Evolutionary conservation across 495 filamentous ascomycete genomes (phyloP).

Genomic region (Lasiosphaeria hispida): DNA sequence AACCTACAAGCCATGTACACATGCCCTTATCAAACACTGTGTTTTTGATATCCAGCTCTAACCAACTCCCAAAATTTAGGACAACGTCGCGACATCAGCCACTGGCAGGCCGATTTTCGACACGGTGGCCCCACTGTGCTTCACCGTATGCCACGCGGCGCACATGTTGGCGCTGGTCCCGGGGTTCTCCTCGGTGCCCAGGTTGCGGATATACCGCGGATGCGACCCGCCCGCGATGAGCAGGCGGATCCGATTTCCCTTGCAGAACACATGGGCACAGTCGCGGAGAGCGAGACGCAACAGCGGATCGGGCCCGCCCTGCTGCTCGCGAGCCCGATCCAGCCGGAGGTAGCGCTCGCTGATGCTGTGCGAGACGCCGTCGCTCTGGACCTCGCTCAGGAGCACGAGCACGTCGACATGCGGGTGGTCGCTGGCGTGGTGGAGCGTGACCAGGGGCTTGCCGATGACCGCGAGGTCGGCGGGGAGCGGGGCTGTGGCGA

Average conservation of each 20-base stretch:
- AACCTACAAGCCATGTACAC: too few relatives aligned
- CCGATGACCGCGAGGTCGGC: constrained; percentile 28
- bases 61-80: too few relatives aligned
- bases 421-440: constrained; percentile 27
- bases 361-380: constrained; percentile 29
- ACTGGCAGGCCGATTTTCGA: too few relatives aligned
- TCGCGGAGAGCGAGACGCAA: constrained; percentile 2
- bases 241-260: constrained; percentile 4
- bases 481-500: constrained; percentile 28
- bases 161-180: neutral
- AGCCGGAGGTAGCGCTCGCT: constrained; percentile 18
- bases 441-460: constrained; percentile 21
- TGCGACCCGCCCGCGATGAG: constrained; percentile 13
- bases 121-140: too few relatives aligned
- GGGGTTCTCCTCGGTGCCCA: constrained; percentile 14
- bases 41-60: too few relatives aligned
- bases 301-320: constrained; percentile 13
- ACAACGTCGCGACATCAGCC: too few relatives aligned
- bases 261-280: constrained; percentile 18
- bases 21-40: too few relatives aligned
- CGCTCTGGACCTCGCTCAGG: constrained; percentile 31
- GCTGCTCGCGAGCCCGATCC: neutral
- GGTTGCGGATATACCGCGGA: constrained; percentile 13
- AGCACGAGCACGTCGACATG: constrained; percentile 32
- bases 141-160: too few relatives aligned